These are phyloP conservation scores for Tetrahymena thermophila DNA, from an alignment of 73 alveolate genomes.

Conservation along the genomic window DNA sequence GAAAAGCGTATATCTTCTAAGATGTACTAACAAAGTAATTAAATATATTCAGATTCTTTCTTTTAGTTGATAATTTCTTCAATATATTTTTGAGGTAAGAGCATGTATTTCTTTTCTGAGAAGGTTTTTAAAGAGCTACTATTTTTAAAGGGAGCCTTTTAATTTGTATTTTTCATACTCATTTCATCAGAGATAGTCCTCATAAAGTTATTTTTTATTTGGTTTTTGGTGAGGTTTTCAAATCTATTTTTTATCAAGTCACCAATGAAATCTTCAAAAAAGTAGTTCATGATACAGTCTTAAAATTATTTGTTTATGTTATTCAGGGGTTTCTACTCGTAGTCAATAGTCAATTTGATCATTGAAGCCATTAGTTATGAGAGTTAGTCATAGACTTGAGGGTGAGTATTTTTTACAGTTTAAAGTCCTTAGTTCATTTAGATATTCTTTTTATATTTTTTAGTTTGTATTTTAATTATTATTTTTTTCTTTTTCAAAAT, in stretches of 20 bases:
- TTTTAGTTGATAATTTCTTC: not conserved
- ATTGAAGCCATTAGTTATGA: not conserved
- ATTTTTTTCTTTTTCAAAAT: not conserved
- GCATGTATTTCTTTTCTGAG: not conserved
- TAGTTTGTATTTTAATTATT: not conserved
- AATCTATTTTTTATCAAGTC: not conserved
- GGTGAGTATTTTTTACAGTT: not conserved
- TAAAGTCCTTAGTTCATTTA: not conserved
- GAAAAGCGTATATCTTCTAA: not conserved
- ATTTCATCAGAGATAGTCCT: not conserved
- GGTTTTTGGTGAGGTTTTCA: not conserved
- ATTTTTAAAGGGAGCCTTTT: not conserved
- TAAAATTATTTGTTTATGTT: not conserved
- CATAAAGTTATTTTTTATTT: not conserved
- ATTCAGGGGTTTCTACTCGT: not conserved
- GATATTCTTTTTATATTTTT: not conserved
- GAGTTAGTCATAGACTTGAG: not conserved
- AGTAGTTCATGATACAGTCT: not conserved
- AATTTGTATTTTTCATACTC: not conserved
- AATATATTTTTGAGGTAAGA: not conserved
- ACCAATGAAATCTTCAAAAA: not conserved
- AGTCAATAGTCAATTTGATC: not conserved
- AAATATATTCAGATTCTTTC: not conserved
- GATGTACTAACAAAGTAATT: not conserved
- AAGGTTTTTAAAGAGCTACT: not conserved